Conservation (phyloP, 2,329 filamentous ascomycete genomes). For the Monilinia fructicola region DNA sequence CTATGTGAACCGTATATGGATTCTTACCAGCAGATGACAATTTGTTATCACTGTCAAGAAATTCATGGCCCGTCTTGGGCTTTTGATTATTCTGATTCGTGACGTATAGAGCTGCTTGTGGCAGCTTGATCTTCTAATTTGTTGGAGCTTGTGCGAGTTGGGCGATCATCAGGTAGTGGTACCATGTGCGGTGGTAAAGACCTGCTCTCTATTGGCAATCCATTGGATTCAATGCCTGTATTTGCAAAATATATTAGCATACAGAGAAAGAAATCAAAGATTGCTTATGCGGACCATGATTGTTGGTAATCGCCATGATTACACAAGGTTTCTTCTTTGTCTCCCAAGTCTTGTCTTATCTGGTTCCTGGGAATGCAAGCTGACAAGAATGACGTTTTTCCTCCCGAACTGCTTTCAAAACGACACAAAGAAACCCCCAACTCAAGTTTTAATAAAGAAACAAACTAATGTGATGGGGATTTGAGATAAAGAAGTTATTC, state of each 20-base stretch:
- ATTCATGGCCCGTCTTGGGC: conserved; percentile 27
- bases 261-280: not conserved
- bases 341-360: not conserved
- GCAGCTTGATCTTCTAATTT: conserved; percentile 52
- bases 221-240: conserved; percentile 9
- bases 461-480: not conserved
- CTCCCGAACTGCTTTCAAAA: not conserved
- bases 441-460: not conserved
- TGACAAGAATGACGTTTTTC: not conserved
- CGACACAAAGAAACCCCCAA: not conserved
- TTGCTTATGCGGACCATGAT: conserved; percentile 5
- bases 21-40: conserved; percentile 56
- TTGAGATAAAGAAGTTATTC: not conserved
- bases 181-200: conserved; percentile 27
- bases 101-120: conserved; percentile 58
- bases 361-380: conserved; percentile 9
- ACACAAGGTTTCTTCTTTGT: not conserved
- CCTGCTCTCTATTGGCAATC: not conserved
- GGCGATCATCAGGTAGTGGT: conserved; percentile 38
- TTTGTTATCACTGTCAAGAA: conserved; percentile 53
- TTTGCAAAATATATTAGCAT: not conserved
- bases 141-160: conserved; percentile 28
- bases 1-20: conserved; percentile 12
- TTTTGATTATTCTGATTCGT: conserved; percentile 42
- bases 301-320: conserved; percentile 8